A percentile compares a stretch with the other conserved stretches of the same genome.
Conservation (phyloP, 805 yeast species). For the Candida succiphila region DNA sequence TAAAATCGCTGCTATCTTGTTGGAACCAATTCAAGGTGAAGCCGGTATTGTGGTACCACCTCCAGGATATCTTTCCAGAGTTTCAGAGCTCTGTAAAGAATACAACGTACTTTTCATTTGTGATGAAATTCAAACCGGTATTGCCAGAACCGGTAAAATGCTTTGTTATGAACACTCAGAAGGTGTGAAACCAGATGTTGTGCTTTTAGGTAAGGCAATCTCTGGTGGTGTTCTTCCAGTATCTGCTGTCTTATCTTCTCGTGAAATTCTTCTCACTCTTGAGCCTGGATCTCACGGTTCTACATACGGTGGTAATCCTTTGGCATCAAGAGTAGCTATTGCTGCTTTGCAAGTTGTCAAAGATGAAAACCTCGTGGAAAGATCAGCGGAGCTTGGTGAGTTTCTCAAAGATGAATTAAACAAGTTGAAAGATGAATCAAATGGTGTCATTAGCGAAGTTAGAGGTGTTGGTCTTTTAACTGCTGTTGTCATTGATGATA, state of each 20-base stretch:
- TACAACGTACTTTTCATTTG: constrained; percentile 85
- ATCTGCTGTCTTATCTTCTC: constrained; percentile 84
- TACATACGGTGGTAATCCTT: constrained; percentile 95
- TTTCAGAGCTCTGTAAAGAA: constrained; percentile 64
- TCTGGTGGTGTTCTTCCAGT: constrained; percentile 94
- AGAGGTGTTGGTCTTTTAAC: constrained; percentile 82
- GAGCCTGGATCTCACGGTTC: constrained; percentile 97
- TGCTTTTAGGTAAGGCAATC: constrained; percentile 87
- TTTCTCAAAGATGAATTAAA: constrained; percentile 51
- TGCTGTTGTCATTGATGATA: constrained; percentile 84
- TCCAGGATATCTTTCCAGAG: constrained; percentile 62
- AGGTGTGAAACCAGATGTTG: constrained; percentile 78
- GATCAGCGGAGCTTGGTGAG: constrained; percentile 65
- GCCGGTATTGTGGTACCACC: constrained; percentile 98
- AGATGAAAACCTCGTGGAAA: constrained; percentile 78
- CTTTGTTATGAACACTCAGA: constrained; percentile 80
- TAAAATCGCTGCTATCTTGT: constrained; percentile 78
- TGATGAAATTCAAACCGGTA: constrained; percentile 96
- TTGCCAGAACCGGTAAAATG: constrained; percentile 94
- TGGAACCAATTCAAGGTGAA: constrained; percentile 97
- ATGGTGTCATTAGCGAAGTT: constrained; percentile 48
- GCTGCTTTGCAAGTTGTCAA: constrained; percentile 87
- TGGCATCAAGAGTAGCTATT: constrained; percentile 85
- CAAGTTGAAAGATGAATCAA: constrained; percentile 40
- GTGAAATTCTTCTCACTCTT: constrained; percentile 78